phyloP scores from a whole-genome alignment of 176 grass and related monocot species.

The Carex littledalei region DNA sequence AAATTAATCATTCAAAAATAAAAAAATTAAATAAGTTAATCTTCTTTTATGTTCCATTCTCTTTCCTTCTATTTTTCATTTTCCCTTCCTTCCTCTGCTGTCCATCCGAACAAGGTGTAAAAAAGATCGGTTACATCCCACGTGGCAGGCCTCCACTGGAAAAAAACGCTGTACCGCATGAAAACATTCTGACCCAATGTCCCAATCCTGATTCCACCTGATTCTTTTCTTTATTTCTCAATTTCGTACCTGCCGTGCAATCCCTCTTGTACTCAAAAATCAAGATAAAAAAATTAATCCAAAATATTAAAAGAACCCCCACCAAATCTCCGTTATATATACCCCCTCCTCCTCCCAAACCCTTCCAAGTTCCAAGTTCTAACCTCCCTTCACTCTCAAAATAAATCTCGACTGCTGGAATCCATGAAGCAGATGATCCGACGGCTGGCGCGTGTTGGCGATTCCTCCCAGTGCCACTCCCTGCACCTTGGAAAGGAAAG shows the following conservation, averaged over 20 bases:
- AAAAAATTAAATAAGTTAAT: no score
- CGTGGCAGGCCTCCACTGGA: not conserved
- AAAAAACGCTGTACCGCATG: not conserved
- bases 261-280: constrained; percentile 36
- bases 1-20: no score
- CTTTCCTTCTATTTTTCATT: no score
- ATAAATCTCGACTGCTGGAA: not conserved
- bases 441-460: constrained; percentile 52
- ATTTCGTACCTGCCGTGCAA: constrained; percentile 56
- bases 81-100: no score
- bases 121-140: not conserved
- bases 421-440: constrained; percentile 56
- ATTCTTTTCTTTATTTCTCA: not conserved
- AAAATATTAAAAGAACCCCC: not conserved
- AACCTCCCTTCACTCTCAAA: not conserved
- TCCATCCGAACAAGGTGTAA: not conserved
- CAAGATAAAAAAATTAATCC: not conserved
- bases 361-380: not conserved
- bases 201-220: not conserved
- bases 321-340: constrained; percentile 29
- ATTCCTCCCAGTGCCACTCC: constrained; percentile 19
- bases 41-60: no score
- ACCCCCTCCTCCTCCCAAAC: not conserved
- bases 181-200: not conserved
- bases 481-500: not conserved